A percentile compares a stretch with the other conserved stretches of the same genome.
phyloP scores from a whole-genome alignment of 2,329 filamentous ascomycete genomes.

The Beauveria scarabaeidicola region DNA sequence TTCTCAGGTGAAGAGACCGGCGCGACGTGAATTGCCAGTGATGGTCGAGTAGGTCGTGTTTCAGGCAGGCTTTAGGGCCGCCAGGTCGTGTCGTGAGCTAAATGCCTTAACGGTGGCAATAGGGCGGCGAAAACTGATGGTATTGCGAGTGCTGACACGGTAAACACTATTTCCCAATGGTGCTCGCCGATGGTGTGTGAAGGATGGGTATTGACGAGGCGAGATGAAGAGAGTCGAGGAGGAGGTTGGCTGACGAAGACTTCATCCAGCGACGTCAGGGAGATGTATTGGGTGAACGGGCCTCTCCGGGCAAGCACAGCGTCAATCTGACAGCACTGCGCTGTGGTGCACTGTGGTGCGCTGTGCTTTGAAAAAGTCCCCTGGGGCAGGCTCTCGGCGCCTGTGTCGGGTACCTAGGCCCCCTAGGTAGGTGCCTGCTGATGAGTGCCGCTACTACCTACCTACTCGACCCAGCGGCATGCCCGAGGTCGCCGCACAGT shows the following conservation, averaged over 20 bases:
- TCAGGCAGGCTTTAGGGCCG: constrained; percentile 11
- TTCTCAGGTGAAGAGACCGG: neutral
- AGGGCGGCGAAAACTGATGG: neutral
- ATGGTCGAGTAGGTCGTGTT: constrained; percentile 9
- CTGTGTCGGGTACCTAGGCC: no score
- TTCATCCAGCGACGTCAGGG: constrained; percentile 10
- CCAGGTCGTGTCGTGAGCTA: constrained; percentile 5
- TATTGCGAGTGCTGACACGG: neutral
- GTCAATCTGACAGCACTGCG: neutral
- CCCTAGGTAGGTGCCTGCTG: no score
- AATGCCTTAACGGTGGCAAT: neutral
- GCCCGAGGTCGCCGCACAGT: constrained; percentile 3
- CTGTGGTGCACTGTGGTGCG: neutral
- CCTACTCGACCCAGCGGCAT: neutral
- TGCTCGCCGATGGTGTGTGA: constrained; percentile 1
- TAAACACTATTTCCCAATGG: constrained; percentile 1
- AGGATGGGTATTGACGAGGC: constrained; percentile 2
- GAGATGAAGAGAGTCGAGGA: constrained; percentile 3
- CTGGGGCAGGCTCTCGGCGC: no score
- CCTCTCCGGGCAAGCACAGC: constrained; percentile 2
- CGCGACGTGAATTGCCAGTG: constrained; percentile 2
- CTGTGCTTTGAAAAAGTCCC: neutral
- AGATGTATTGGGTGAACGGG: constrained; percentile 11
- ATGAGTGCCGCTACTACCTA: neutral
- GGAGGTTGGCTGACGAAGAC: constrained; percentile 12